phyloP scores from a whole-genome alignment of 495 filamentous ascomycete genomes.

The Lophiotrema nucula region DNA sequence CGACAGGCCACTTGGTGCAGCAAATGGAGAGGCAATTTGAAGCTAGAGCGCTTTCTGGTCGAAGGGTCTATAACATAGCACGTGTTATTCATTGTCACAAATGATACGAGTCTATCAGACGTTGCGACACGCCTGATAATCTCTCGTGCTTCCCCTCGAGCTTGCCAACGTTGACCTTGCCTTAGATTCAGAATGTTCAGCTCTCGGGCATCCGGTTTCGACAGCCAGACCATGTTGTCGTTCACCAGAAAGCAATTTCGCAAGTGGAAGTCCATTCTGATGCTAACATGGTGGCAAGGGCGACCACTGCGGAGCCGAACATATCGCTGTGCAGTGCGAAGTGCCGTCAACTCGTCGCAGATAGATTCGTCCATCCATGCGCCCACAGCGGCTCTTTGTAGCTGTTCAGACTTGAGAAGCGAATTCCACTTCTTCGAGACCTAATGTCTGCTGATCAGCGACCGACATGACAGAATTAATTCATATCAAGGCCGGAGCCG shows the following conservation, averaged over 20 bases:
- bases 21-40: constrained; percentile 4
- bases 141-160: constrained; percentile 8
- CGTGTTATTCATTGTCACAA: no score
- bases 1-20: constrained; percentile 7
- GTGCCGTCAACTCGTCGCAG: no score
- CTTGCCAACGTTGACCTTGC: neutral
- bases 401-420: no score
- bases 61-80: constrained; percentile 17
- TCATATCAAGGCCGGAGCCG: no score
- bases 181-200: constrained; percentile 1
- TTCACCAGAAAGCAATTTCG: no score
- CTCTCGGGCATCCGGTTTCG: neutral
- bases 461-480: neutral
- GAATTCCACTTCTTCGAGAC: constrained; percentile 25
- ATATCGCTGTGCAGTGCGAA: no score
- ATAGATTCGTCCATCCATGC: no score
- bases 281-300: no score
- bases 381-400: no score
- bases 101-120: constrained; percentile 14
- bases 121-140: neutral
- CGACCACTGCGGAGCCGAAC: no score
- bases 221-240: no score
- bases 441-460: constrained; percentile 5
- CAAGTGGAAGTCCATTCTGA: no score
- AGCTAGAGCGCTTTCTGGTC: neutral